Percentiles rank a stretch among this genome's conserved stretches.
Conservation (phyloP, 2,329 filamentous ascomycete genomes). For the Parasarocladium wereldwijsianum region DNA sequence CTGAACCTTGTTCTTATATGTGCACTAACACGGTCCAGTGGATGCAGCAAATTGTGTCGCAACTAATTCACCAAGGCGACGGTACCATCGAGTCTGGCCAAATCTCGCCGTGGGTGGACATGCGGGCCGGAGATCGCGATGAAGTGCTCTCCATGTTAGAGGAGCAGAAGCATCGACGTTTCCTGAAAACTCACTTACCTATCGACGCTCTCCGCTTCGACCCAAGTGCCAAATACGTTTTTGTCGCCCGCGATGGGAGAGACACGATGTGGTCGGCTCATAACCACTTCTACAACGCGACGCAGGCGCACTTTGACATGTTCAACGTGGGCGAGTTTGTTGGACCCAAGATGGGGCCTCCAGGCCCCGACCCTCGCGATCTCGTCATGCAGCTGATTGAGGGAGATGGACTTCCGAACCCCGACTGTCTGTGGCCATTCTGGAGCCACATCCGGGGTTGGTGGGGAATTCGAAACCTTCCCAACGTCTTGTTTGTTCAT, state of each 20-base stretch:
- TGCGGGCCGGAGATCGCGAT: constrained; percentile 3
- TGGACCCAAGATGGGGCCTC: constrained; percentile 2
- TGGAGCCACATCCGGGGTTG: constrained; percentile 5
- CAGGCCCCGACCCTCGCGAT: constrained; percentile 4
- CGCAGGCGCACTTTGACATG: constrained; percentile 2
- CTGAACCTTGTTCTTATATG: no score
- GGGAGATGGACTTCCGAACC: neutral
- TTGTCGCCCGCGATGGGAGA: constrained; percentile 5
- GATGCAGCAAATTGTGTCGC: constrained; percentile 7
- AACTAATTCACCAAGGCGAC: constrained; percentile 22
- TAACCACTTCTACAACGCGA: constrained; percentile 5
- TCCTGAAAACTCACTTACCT: constrained; percentile 6
- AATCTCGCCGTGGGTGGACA: constrained; percentile 5
- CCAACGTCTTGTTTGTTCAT: constrained; percentile 6
- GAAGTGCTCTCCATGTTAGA: constrained; percentile 2
- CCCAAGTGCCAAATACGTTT: constrained; percentile 6
- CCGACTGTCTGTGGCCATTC: constrained; percentile 3
- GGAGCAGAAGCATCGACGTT: constrained; percentile 5
- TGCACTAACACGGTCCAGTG: no score
- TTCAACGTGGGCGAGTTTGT: constrained; percentile 2
- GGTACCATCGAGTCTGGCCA: constrained; percentile 15
- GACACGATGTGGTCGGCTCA: constrained; percentile 6
- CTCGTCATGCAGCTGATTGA: constrained; percentile 2
- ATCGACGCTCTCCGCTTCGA: constrained; percentile 4
- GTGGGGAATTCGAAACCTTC: constrained; percentile 5